Conservation (phyloP, 2,329 filamentous ascomycete genomes). For the Pseudogymnoascus destructans region DNA sequence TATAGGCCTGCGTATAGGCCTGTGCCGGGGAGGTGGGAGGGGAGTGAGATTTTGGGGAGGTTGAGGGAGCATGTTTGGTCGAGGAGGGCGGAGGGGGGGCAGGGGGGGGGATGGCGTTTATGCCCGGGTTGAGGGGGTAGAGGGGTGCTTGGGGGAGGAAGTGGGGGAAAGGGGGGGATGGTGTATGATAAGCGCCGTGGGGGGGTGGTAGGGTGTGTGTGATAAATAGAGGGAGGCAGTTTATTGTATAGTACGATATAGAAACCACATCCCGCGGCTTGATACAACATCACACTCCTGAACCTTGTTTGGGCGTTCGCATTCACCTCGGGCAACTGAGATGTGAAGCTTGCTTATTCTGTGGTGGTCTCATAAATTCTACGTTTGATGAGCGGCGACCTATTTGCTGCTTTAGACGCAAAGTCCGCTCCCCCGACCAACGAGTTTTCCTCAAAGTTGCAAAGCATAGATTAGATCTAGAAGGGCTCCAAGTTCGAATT, state of each 20-base stretch:
- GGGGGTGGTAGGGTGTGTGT: background rate
- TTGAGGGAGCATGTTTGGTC: constrained; percentile 69
- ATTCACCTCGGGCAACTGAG: background rate
- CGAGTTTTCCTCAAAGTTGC: constrained; percentile 75
- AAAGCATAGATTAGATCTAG: constrained; percentile 87
- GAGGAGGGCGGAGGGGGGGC: constrained; percentile 27
- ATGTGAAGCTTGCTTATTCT: too few species aligned
- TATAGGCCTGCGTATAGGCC: constrained; percentile 90
- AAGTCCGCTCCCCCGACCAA: constrained; percentile 49
- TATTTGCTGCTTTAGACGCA: constrained; percentile 80
- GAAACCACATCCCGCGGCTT: background rate
- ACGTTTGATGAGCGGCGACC: constrained; percentile 62
- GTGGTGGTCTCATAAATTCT: too few species aligned
- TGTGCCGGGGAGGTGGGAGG: constrained; percentile 73
- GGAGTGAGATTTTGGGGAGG: constrained; percentile 64
- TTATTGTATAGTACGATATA: background rate
- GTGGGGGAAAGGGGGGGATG: background rate
- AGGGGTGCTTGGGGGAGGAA: background rate
- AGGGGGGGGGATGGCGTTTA: constrained; percentile 11
- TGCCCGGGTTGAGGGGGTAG: background rate
- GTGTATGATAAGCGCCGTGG: background rate
- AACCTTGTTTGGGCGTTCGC: background rate
- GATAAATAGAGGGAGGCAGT: background rate
- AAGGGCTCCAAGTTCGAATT: constrained; percentile 77
- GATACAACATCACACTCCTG: background rate